A percentile compares a stretch with the other conserved stretches of the same genome.
Conservation (phyloP, 2,329 filamentous ascomycete genomes). For the Parastagonospora nodorum region DNA sequence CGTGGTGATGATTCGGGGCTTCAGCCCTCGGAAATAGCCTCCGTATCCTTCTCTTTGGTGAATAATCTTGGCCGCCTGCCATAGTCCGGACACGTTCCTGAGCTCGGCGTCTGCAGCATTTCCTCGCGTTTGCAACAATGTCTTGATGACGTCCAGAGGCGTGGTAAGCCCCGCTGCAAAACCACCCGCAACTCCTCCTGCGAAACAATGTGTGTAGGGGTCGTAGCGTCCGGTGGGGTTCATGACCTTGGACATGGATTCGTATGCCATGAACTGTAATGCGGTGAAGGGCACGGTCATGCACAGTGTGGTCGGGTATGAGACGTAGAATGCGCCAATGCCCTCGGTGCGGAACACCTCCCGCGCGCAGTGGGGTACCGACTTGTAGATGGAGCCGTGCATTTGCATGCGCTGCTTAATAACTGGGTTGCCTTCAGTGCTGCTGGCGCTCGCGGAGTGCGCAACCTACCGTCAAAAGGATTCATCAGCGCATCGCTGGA, state of each 20-base stretch:
- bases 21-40: constrained; percentile 92
- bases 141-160: constrained; percentile 98
- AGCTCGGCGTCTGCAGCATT: constrained; percentile 80
- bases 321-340: constrained; percentile 92
- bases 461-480: constrained; percentile 84
- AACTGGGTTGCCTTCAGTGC: constrained; percentile 61
- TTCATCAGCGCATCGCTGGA: constrained; percentile 99
- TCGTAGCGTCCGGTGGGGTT: constrained; percentile 88
- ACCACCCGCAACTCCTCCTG: constrained; percentile 89
- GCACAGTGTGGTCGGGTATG: constrained; percentile 94
- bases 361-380: constrained; percentile 82
- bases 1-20: constrained; percentile 89
- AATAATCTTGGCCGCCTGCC: constrained; percentile 79
- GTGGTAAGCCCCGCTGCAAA: constrained; percentile 93
- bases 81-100: constrained; percentile 80
- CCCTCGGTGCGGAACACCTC: constrained; percentile 89
- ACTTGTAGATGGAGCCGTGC: constrained; percentile 90
- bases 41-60: constrained; percentile 80
- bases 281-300: constrained; percentile 99
- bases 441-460: neutral
- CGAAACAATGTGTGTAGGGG: constrained; percentile 89
- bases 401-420: constrained; percentile 99
- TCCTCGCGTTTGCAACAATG: constrained; percentile 90
- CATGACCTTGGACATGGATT: constrained; percentile 92
- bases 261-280: constrained; percentile 96